Base-by-base conservation (phyloP, 2,329 filamentous ascomycete species). In the Claviceps paspali region DNA sequence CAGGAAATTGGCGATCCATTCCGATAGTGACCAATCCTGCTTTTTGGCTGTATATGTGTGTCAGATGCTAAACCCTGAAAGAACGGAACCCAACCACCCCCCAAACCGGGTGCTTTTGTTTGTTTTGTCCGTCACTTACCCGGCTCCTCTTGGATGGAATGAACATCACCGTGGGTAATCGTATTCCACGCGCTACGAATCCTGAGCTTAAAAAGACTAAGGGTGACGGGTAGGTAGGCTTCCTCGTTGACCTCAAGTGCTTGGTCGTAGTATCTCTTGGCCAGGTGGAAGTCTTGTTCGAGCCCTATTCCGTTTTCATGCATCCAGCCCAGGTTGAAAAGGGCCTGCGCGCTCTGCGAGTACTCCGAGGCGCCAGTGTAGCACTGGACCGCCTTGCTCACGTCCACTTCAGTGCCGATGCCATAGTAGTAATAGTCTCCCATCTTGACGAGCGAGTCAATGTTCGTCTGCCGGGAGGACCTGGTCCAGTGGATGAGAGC, bases 291-390 rank as follows among this genome's bases (percentile, higher is more conserved):
- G 53, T 98, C 91, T 54, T 98, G 91, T 38, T 82, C 80, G 15
- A 96, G 73, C 2, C 87, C 85, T 35, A 96, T 69, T 6, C 91
- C 91, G 51, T 96, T 95, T 60, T 98, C 91, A 52, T 98, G 86
- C 88, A 98, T 96, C 91, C 91, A 98, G 5, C 91, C 92, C 11
- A 98, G 67, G 50, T 98, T 96, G 73, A 86, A 98, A 40, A 95
- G 75, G 11, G 92, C 91, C 59, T 98, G 92, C 2, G 88, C 91
- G 48, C 85, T 93, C 52, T 86, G 81, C 47, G 88, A 78, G 41
- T 82, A 86, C 52, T 98, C 91, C 0, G 87, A 87, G 2, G 91
- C 91, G 4, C 84, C 82, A 37, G 82, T 80, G 51, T 98, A 98
- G 62, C 91, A 98, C 31, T 82, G 78, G 0, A 87, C 86, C 5